phyloP scores from a whole-genome alignment of 306 rosid species.

The Lablab purpureus region DNA sequence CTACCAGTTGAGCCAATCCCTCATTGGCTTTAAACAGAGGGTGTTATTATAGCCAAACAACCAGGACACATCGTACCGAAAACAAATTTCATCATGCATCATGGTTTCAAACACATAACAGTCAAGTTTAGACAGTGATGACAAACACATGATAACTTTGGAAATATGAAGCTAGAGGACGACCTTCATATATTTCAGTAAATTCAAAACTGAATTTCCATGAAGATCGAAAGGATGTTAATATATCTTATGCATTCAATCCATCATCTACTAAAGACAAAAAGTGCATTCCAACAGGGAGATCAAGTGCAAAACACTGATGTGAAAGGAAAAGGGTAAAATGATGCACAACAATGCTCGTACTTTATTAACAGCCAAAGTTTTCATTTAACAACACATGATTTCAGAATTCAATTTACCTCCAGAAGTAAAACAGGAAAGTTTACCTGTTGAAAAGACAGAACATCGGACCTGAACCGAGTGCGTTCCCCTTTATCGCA shows the following conservation, averaged over 20 bases:
- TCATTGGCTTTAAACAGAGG: constrained; percentile 10
- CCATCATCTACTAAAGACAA: constrained; percentile 23
- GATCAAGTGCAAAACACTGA: constrained; percentile 23
- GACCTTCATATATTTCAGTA: constrained; percentile 27
- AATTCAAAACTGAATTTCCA: constrained; percentile 31
- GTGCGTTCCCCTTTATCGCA: constrained; percentile 98
- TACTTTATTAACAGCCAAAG: constrained; percentile 8
- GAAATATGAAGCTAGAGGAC: constrained; percentile 32
- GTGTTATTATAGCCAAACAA: constrained; percentile 21
- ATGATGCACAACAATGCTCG: constrained; percentile 32
- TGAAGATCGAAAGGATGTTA: not conserved
- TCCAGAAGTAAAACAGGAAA: constrained; percentile 50
- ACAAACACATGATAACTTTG: not conserved
- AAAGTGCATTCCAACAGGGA: constrained; percentile 16
- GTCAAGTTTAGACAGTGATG: constrained; percentile 18
- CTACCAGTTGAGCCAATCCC: constrained; percentile 21
- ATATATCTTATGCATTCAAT: constrained; percentile 27
- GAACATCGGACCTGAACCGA: constrained; percentile 94
- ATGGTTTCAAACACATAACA: not conserved
- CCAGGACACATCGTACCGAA: not conserved
- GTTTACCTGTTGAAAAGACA: constrained; percentile 93
- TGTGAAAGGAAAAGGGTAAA: not conserved
- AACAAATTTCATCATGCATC: not conserved
- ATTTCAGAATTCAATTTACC: constrained; percentile 49
- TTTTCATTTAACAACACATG: constrained; percentile 21